Evolutionary conservation across 2,329 filamentous ascomycete species (phyloP).

Genomic region (Lasiodiplodia hormozganensis): DNA sequence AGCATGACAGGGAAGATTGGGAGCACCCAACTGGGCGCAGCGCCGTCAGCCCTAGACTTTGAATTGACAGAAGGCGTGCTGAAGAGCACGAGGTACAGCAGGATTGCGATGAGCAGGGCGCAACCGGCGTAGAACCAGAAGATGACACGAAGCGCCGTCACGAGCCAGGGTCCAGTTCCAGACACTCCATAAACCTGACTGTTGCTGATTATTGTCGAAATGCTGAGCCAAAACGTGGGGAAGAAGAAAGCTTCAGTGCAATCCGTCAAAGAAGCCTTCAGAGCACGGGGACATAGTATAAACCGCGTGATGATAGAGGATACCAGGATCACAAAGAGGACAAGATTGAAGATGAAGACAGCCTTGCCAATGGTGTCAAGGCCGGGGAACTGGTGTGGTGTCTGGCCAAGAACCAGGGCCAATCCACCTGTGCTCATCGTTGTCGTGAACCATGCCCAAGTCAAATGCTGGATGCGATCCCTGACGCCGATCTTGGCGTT

Average conservation of each 20-base stretch:
- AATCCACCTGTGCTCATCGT: slow-evolving; percentile 59
- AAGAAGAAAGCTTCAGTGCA: slow-evolving; percentile 61
- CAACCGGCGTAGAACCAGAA: slow-evolving; percentile 54
- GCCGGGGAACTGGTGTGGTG: slow-evolving; percentile 56
- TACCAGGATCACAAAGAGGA: slow-evolving; percentile 50
- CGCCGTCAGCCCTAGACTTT: slow-evolving; percentile 66
- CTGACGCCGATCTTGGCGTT: slow-evolving; percentile 29
- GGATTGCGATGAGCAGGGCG: slow-evolving; percentile 48
- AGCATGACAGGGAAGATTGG: slow-evolving; percentile 80
- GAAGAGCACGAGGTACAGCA: slow-evolving; percentile 65
- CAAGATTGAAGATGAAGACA: slow-evolving; percentile 59
- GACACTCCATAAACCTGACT: slow-evolving; percentile 49
- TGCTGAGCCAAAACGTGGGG: slow-evolving; percentile 50
- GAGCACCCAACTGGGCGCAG: slow-evolving; percentile 78
- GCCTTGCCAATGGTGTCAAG: slow-evolving; percentile 59
- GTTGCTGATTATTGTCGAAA: slow-evolving; percentile 53
- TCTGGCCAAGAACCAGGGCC: slow-evolving; percentile 51
- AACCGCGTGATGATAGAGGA: slow-evolving; percentile 52
- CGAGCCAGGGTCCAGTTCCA: slow-evolving; percentile 50
- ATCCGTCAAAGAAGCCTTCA: slow-evolving; percentile 55
- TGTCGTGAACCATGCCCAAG: slow-evolving; percentile 56
- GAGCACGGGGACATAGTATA: slow-evolving; percentile 50
- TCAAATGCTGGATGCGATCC: slow-evolving; percentile 48
- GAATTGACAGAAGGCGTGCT: slow-evolving; percentile 50
- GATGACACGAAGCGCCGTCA: slow-evolving; percentile 47